Evolutionary conservation across 768 basidiomycete genomes (phyloP), one percentile per base, ranked within the genome.

Genomic region (Lactarius akahatsu): DNA sequence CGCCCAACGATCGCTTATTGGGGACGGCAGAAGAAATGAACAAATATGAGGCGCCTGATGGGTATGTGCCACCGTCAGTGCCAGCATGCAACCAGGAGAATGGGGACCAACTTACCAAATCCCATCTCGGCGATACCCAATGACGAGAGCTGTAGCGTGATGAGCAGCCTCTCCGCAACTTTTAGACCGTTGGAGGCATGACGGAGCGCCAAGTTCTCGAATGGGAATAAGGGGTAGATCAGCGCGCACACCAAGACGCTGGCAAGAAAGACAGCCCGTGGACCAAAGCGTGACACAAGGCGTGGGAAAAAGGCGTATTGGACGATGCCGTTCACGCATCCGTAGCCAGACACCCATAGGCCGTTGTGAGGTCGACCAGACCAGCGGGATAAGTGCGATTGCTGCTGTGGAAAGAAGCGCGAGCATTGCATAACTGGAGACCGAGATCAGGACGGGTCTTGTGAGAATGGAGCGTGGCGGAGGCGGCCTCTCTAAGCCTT

Each of bases 11-110:
- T 13, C 83, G 82, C 32, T 80, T 80, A 61, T 87, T 87, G 2
- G 89, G 88, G 0, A 88, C 78, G 13, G 88, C 80, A 7, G 83
- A 83, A 11, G 83, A 80, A 64, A 91, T 85, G 68, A 85, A 88
- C 61, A 90, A 87, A 74, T 88, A 89, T 28, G 89, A 74, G 55
- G 86, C 83, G 28, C 88, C 89, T 89, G 62, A 11, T 28, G 7
- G 4, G 52, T 34, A 6, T 38, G 16, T 38, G 9, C 38, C 30
- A 3, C 20, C 11, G 30, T 56, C 16, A 34, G 1, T 30, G 9
- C 16, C 30, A 8, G 30, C 8, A 9, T 9, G 6, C 26, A 23
- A 23, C 13, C 0, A 26, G 11, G 55, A 9, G 30, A 20, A 1
- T 2, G 20, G 55, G 8, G 4, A 26, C 7, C 32, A 7, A 32